Base-by-base conservation (phyloP, 2,329 filamentous ascomycete species). In the Talaromyces albobiverticillius region DNA sequence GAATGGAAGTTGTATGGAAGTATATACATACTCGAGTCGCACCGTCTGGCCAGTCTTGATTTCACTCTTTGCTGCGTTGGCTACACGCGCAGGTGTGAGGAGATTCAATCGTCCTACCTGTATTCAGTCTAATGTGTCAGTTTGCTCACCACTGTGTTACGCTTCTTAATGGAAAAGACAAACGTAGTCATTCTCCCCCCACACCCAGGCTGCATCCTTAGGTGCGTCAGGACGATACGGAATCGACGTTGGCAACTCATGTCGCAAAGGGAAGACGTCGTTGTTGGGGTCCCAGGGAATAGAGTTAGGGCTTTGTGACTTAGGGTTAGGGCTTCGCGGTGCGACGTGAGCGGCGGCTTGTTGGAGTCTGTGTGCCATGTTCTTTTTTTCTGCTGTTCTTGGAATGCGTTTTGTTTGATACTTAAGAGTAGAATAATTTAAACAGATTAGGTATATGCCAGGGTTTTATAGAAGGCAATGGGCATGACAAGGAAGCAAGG, bases 161-260 rank as follows among this genome's bases (percentile, higher is more conserved):
- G 34, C 20, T 59, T 58, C 16, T 48, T 52, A 31, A 46, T 10
- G 11, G 22, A 38, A 25, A 20, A 41, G 43, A 10, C 23, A 59
- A 61, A 81, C 75, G 59, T 75, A 69, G 60, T 83, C 81, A 62
- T 82, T 71, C 38, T 79, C 71, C 11, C 82, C 82, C 82, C 82
- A 84, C 23, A 83, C 78, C 82, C 82, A 85, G 16, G 81, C 81
- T 16, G 82, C 80, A 25, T 74, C 79, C 16, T 78, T 70, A 0
- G 81, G 82, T 2, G 80, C 80, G 31, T 76, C 77, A 1, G 76
- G 67, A 34, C 83, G 73, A 18, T 67, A 20, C 11, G 53, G 47
- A 32, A 51, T 51, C 2, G 2, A n/a, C 4, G 32, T 61, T 18
- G 80, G 80, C 3, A 84, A 70, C 48, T 84, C 76, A 51, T 78